Base-by-base conservation (phyloP, 2,329 filamentous ascomycete genomes). In the Aspergillus nomiae region DNA sequence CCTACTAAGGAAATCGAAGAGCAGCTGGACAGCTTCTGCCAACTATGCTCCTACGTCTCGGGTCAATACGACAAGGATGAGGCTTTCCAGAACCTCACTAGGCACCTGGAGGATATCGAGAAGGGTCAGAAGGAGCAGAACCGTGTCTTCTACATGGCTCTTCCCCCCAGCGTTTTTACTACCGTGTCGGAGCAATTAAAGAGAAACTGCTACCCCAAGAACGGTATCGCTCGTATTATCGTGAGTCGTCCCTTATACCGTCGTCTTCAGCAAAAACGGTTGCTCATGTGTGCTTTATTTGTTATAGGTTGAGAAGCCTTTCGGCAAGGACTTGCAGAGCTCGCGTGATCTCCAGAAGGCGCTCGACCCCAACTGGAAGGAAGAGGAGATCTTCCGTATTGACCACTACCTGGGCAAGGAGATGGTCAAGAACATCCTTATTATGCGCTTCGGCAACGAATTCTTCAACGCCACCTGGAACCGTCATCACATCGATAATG, bases 381-480 rank as follows among this genome's bases (percentile, higher is more conserved):
- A 99, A 82, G 94, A 98, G 59, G 95, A 99, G 83, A 90, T 99
- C 70, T 99, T 96, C 89, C 93, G 95, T 76, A 99, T 99, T 75
- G 95, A 99, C 80, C 95, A 99, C 84, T 99, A 99, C 81, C 88
- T 99, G 55, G 96, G 96, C 74, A 99, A 99, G 86, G 95, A 99
- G 83, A 99, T 99, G 95, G 95, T 99, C 74, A 99, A 99, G 89
- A 99, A 99, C 83, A 96, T 99, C 71, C 86, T 99, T 70, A 97
- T 99, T 72, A 87, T 99, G 70, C 89, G 96, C 77, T 99, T 99
- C 77, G 96, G 95, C 73, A 99, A 99, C 84, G 94, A 96, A 71
- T 99, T 99, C 86, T 92, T 99, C 73, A 94, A 94, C 69, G 94
- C 95, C 50, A 99, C 94, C 63, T 99, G 95, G 95, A 99, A 98